Percentiles rank a stretch among this genome's conserved stretches.
These are phyloP conservation scores for Candida anutae DNA, from an alignment of 1,139 yeast species.

Conservation along the genomic window DNA sequence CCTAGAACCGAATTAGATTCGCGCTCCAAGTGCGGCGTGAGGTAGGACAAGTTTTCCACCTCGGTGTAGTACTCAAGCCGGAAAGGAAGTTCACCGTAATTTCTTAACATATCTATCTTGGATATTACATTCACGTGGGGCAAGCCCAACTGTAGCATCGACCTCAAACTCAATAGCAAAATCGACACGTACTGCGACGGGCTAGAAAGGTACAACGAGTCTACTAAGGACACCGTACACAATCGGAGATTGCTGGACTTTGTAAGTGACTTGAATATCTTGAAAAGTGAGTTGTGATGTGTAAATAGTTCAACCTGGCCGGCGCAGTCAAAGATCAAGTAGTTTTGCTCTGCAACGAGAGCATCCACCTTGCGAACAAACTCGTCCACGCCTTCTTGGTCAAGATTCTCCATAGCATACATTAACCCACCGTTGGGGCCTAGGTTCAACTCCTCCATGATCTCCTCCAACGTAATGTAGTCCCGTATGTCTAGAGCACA, in stretches of 20 bases:
- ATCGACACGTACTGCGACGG: conserved; percentile 92
- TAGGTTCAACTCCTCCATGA: conserved; percentile 70
- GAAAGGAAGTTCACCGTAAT: conserved; percentile 59
- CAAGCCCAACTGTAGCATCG: conserved; percentile 38
- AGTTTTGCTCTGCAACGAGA: conserved; percentile 53
- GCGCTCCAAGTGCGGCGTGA: conserved; percentile 61
- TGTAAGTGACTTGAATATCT: conserved; percentile 26
- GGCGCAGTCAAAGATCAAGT: conserved; percentile 81
- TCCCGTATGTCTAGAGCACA: conserved; percentile 86
- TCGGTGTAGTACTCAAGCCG: conserved; percentile 83
- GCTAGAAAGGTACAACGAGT: conserved; percentile 74
- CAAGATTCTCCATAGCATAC: conserved; percentile 72
- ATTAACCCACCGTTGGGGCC: conserved; percentile 97
- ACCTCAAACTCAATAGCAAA: conserved; percentile 68
- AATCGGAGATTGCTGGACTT: conserved; percentile 58
- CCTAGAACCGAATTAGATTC: conserved; percentile 62
- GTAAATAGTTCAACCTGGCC: conserved; percentile 45
- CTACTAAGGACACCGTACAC: conserved; percentile 83
- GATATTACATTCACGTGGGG: conserved; percentile 54
- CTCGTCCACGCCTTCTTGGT: conserved; percentile 38
- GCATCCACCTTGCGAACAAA: conserved; percentile 53
- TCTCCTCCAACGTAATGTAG: conserved; percentile 76
- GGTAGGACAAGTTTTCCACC: conserved; percentile 70
- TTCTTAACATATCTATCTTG: conserved; percentile 74
- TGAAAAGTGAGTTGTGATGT: conserved; percentile 33